These are phyloP conservation scores for Amylostereum chailletii DNA, from an alignment of 1,284 basidiomycete genomes.

Conservation along the genomic window DNA sequence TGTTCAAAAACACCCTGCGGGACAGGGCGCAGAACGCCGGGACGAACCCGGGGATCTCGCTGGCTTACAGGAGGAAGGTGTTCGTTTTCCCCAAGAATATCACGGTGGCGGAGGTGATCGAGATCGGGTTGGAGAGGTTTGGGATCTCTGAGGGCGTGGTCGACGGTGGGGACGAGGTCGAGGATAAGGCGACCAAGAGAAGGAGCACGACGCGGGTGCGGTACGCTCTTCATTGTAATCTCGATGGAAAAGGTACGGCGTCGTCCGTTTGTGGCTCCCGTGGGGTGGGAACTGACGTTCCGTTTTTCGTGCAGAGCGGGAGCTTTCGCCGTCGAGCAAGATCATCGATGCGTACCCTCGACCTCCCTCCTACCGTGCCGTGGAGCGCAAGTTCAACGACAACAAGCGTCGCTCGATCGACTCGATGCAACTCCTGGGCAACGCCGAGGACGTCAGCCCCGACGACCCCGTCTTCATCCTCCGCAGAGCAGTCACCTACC, in stretches of 20 bases:
- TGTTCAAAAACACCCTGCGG: slow-evolving; percentile 65
- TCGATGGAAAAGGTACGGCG: slow-evolving; percentile 57
- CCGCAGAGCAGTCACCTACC: slow-evolving; percentile 66
- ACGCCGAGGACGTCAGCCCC: slow-evolving; percentile 63
- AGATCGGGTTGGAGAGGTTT: slow-evolving; percentile 84
- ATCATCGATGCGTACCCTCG: slow-evolving; percentile 78
- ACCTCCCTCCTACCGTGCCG: slow-evolving; percentile 63
- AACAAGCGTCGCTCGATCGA: slow-evolving; percentile 86
- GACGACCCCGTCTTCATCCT: slow-evolving; percentile 89
- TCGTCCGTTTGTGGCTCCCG: slow-evolving; percentile 3
- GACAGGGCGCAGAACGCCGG: slow-evolving; percentile 38
- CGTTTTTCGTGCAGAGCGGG: slow-evolving; percentile 45
- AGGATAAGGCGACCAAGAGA: slow-evolving; percentile 81
- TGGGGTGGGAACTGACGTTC: slow-evolving; percentile 6
- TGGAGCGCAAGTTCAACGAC: slow-evolving; percentile 51
- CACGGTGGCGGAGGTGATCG: slow-evolving; percentile 94
- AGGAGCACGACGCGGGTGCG: slow-evolving; percentile 72
- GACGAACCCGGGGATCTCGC: slow-evolving; percentile 42
- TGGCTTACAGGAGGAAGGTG: slow-evolving; percentile 60
- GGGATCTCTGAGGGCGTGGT: slow-evolving; percentile 94
- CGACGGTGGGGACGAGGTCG: slow-evolving; percentile 94
- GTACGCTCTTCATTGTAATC: slow-evolving; percentile 64
- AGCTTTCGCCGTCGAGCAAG: slow-evolving; percentile 69
- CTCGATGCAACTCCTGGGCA: slow-evolving; percentile 63
- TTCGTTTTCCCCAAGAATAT: slow-evolving; percentile 89